Conservation (phyloP, 2,329 filamentous ascomycete genomes). For the Aspergillus latus region DNA sequence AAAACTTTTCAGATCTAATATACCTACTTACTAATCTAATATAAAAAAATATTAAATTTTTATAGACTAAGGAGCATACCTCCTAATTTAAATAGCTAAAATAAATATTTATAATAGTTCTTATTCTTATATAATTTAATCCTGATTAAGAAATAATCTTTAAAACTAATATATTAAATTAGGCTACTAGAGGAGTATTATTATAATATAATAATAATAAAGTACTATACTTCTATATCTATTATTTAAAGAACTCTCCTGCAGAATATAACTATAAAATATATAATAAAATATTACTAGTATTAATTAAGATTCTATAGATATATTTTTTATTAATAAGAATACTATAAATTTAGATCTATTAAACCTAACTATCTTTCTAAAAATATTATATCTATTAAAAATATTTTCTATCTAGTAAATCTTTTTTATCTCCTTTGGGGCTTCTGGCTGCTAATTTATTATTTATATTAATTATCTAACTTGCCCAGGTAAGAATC, state of each 20-base stretch:
- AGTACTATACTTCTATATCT: neutral
- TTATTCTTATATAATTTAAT: neutral
- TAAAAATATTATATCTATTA: no score
- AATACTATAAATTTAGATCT: no score
- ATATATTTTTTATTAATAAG: no score
- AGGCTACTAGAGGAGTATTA: neutral
- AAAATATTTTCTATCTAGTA: no score
- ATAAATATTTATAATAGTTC: neutral
- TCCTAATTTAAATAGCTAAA: neutral
- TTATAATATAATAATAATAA: neutral
- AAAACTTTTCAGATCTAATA: neutral
- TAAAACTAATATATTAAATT: neutral
- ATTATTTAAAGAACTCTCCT: neutral
- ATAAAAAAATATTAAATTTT: neutral
- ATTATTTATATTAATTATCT: no score
- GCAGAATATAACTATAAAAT: neutral
- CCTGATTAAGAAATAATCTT: neutral
- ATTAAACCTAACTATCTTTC: no score
- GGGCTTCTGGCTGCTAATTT: no score
- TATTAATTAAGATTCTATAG: no score
- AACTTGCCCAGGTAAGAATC: no score
- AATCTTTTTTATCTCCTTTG: no score
- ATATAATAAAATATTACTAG: no score
- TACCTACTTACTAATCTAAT: neutral
- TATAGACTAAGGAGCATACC: neutral